Evolutionary conservation across 148 eudicot species (phyloP).

Genomic region (Rhododendron williamsianum): DNA sequence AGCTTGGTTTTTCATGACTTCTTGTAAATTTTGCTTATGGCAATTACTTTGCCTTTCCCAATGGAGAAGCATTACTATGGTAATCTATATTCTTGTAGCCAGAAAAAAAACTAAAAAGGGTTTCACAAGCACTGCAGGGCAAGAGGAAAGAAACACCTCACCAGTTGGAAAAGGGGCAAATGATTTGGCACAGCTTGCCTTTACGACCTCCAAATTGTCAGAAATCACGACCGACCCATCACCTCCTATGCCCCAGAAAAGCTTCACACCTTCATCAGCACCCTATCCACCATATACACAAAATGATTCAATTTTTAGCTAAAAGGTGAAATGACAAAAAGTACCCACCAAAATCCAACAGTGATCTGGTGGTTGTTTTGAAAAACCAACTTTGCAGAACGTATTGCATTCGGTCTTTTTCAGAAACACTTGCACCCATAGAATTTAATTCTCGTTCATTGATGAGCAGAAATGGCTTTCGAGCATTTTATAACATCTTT

Average conservation of each 20-base stretch:
- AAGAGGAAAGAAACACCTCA: conserved; percentile 17
- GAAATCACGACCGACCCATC: conserved; percentile 80
- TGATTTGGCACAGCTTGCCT: conserved; percentile 79
- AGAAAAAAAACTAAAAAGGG: neutral
- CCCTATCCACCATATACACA: conserved; percentile 31
- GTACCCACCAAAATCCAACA: neutral
- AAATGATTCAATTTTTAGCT: neutral
- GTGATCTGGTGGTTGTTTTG: neutral
- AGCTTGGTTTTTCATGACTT: neutral
- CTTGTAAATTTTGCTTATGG: neutral
- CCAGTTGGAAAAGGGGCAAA: conserved; percentile 90
- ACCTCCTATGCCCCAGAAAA: conserved; percentile 77
- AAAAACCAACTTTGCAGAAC: neutral
- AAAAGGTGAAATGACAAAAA: neutral
- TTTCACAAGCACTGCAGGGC: neutral
- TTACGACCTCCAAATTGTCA: conserved; percentile 53
- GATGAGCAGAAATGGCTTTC: neutral
- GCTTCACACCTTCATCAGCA: conserved; percentile 53
- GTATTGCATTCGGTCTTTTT: neutral
- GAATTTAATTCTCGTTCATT: neutral
- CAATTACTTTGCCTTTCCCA: neutral
- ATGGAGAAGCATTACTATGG: neutral
- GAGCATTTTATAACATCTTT: neutral
- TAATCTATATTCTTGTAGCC: neutral
- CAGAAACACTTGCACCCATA: neutral